Percentiles rank a stretch among this genome's conserved stretches.
These are phyloP conservation scores for Tylopilus vinaceipallidus DNA, from an alignment of 768 basidiomycete genomes.

Conservation along the genomic window DNA sequence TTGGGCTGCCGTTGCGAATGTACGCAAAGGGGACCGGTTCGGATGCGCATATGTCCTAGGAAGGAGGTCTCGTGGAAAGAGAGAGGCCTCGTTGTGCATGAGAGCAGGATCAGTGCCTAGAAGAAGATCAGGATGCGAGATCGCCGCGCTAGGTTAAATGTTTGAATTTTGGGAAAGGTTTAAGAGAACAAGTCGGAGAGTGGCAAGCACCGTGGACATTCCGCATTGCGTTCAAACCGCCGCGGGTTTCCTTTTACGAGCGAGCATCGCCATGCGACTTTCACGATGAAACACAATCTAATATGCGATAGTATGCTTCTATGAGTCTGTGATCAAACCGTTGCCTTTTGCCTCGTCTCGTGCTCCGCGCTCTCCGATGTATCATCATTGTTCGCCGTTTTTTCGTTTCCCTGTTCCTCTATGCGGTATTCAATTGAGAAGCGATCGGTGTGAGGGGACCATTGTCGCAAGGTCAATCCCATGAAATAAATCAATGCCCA, in stretches of 20 bases:
- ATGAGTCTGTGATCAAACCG: constrained; percentile 36
- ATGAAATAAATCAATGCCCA: constrained; percentile 64
- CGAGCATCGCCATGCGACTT: constrained; percentile 16
- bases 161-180: constrained; percentile 18
- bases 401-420: constrained; percentile 20
- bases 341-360: constrained; percentile 50
- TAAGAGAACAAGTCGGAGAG: neutral
- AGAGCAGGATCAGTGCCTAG: constrained; percentile 13
- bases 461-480: constrained; percentile 39
- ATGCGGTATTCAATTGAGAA: constrained; percentile 32
- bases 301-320: constrained; percentile 31
- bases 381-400: constrained; percentile 30
- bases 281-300: constrained; percentile 12
- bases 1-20: constrained; percentile 7
- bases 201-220: neutral
- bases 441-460: constrained; percentile 18
- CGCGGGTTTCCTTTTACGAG: constrained; percentile 16
- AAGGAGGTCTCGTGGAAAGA: constrained; percentile 13
- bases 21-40: constrained; percentile 7
- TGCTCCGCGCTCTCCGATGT: constrained; percentile 41
- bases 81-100: constrained; percentile 15
- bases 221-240: no score
- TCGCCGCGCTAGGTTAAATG: constrained; percentile 27
- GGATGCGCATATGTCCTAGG: constrained; percentile 14
- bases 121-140: constrained; percentile 30